Evolutionary conservation across 2,329 filamentous ascomycete species (phyloP).

Genomic region (Periconia macrospinosa): DNA sequence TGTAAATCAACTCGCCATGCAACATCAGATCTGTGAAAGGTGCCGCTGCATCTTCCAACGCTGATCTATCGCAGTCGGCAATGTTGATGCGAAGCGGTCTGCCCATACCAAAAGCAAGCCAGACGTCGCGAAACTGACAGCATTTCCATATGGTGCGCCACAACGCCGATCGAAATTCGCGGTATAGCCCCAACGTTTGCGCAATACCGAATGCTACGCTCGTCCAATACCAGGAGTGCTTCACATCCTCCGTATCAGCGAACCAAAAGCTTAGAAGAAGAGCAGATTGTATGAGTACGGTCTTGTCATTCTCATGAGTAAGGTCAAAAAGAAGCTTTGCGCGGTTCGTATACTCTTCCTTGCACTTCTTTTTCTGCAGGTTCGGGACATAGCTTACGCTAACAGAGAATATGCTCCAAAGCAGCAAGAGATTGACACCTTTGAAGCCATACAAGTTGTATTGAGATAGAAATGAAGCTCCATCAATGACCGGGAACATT

Average conservation of each 20-base stretch:
- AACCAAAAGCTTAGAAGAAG: conserved; percentile 50
- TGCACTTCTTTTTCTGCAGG: conserved; percentile 37
- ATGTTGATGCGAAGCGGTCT: conserved; percentile 45
- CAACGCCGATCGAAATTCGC: conserved; percentile 18
- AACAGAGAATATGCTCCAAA: conserved; percentile 47
- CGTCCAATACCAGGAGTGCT: conserved; percentile 51
- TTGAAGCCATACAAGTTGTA: conserved; percentile 28
- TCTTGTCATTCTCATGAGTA: conserved; percentile 44
- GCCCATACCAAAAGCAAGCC: conserved; percentile 44
- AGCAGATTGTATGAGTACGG: conserved; percentile 46
- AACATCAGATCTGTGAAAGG: conserved; percentile 3
- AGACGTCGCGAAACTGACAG: conserved; percentile 46
- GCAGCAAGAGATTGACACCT: conserved; percentile 39
- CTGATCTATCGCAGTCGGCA: conserved; percentile 37
- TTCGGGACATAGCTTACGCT: conserved; percentile 36
- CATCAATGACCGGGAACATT: conserved; percentile 42
- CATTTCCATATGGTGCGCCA: conserved; percentile 49
- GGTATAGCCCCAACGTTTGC: conserved; percentile 49
- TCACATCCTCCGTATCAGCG: conserved; percentile 45
- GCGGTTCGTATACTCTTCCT: conserved; percentile 41
- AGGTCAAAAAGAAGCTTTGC: conserved; percentile 43
- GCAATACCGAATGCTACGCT: conserved; percentile 49
- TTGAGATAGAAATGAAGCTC: conserved; percentile 27
- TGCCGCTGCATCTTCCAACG: background rate
- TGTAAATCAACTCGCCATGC: conserved; percentile 2